Evolutionary conservation across 768 basidiomycete species (phyloP).

Genomic region (Leccinum subgranulosum): DNA sequence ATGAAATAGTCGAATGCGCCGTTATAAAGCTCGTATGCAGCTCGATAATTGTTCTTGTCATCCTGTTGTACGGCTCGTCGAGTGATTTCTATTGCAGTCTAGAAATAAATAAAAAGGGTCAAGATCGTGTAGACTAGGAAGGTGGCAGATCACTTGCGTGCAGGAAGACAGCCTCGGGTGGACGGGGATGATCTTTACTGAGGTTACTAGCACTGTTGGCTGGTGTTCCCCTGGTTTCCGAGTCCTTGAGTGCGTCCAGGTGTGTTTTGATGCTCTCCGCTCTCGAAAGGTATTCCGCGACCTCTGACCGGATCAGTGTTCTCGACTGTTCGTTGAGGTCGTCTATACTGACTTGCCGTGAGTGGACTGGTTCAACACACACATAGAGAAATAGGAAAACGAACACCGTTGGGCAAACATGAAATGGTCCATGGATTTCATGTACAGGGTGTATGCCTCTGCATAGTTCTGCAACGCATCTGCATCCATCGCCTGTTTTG

Average conservation of each 20-base stretch:
- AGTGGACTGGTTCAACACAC: neutral
- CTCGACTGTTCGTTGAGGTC: constrained; percentile 92
- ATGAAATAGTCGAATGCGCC: constrained; percentile 96
- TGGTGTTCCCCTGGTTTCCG: neutral
- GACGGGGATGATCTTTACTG: constrained; percentile 3
- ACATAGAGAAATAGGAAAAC: constrained; percentile 4
- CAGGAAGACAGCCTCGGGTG: constrained; percentile 16
- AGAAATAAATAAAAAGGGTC: neutral
- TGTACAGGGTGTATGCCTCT: constrained; percentile 91
- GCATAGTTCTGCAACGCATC: constrained; percentile 87
- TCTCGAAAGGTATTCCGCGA: constrained; percentile 83
- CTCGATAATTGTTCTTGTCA: constrained; percentile 82
- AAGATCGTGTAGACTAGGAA: neutral
- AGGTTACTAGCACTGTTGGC: neutral
- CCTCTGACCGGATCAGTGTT: constrained; percentile 76
- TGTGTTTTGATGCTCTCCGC: constrained; percentile 89
- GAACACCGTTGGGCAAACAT: constrained; percentile 92
- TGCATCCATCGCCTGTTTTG: constrained; percentile 85
- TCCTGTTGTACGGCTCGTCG: constrained; percentile 89
- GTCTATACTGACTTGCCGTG: constrained; percentile 28
- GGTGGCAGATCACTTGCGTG: constrained; percentile 3
- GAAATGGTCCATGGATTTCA: constrained; percentile 94
- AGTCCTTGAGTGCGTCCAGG: constrained; percentile 33
- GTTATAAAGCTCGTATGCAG: constrained; percentile 89
- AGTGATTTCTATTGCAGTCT: constrained; percentile 84